phyloP scores from a whole-genome alignment of 2,329 filamentous ascomycete genomes.

The Albophoma yamanashiensis region DNA sequence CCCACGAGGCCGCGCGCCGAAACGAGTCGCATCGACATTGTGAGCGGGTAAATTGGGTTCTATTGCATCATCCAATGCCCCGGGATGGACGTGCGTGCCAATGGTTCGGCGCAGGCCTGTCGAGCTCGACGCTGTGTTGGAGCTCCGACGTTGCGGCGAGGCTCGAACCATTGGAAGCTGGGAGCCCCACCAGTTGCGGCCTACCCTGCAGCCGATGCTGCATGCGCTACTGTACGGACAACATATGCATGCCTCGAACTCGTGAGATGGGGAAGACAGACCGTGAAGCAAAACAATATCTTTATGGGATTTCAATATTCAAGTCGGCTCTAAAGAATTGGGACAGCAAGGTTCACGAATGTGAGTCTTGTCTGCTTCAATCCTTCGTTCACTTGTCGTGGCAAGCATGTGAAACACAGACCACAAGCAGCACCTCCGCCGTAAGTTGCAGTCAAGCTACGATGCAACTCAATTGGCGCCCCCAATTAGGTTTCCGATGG shows the following conservation, averaged over 20 bases:
- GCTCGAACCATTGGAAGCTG: neutral
- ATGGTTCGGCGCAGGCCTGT: neutral
- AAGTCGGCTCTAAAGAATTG: neutral
- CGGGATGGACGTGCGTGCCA: neutral
- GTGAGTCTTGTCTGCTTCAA: neutral
- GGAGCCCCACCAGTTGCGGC: neutral
- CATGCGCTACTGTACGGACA: too few species aligned
- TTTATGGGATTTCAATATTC: too few species aligned
- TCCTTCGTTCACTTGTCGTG: too few species aligned
- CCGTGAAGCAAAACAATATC: neutral
- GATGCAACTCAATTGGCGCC: too few species aligned
- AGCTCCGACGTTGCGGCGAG: neutral
- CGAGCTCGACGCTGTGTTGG: neutral
- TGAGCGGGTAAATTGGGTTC: conserved; percentile 1
- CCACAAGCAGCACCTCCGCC: too few species aligned
- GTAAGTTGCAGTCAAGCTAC: too few species aligned
- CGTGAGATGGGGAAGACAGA: neutral
- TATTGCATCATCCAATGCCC: neutral
- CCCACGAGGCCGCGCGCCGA: conserved; percentile 16
- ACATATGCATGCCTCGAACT: too few species aligned
- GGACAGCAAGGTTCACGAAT: neutral
- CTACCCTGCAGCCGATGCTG: neutral
- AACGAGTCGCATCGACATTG: conserved; percentile 14
- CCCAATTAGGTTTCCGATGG: too few species aligned
- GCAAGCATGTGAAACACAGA: too few species aligned